A percentile compares a stretch with the other conserved stretches of the same genome.
These are phyloP conservation scores for Ballota nigra DNA, from an alignment of 257 asterid genomes.

Conservation along the genomic window DNA sequence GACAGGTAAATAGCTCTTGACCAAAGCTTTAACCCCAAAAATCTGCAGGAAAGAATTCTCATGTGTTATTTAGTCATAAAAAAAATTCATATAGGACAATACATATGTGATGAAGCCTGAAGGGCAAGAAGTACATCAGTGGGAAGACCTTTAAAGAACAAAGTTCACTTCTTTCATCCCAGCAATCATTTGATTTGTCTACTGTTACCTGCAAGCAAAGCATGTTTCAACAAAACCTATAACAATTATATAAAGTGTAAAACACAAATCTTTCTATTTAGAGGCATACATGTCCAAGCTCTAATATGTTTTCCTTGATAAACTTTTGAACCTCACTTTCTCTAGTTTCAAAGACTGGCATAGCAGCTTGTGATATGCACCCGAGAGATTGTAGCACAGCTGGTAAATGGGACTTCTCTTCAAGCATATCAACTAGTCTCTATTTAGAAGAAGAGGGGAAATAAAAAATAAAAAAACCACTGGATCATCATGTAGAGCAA, in stretches of 20 bases:
- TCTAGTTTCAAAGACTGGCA: conserved; percentile 92
- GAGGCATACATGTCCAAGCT: conserved; percentile 63
- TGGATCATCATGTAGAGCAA: neutral
- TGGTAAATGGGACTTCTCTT: conserved; percentile 80
- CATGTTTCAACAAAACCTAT: conserved; percentile 7
- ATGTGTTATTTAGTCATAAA: conserved; percentile 8
- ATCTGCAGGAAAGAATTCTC: conserved; percentile 43
- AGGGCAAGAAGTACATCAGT: conserved; percentile 12
- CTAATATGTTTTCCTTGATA: conserved; percentile 64
- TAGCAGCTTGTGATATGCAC: conserved; percentile 90
- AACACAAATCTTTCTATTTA: neutral
- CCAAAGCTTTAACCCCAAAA: conserved; percentile 81
- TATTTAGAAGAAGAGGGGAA: conserved; percentile 21
- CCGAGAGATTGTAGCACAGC: conserved; percentile 95
- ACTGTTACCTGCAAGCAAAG: conserved; percentile 48
- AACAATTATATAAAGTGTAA: conserved; percentile 11
- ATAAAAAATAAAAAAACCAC: conserved; percentile 1
- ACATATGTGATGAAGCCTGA: neutral
- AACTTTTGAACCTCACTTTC: conserved; percentile 77
- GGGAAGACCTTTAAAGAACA: conserved; percentile 75
- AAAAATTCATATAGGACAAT: neutral
- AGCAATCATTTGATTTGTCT: conserved; percentile 46
- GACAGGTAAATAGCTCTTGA: conserved; percentile 84
- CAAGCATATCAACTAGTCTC: conserved; percentile 92
- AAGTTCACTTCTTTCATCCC: conserved; percentile 80